phyloP scores from a whole-genome alignment of 306 rosid species.

The Casuarina glauca region DNA sequence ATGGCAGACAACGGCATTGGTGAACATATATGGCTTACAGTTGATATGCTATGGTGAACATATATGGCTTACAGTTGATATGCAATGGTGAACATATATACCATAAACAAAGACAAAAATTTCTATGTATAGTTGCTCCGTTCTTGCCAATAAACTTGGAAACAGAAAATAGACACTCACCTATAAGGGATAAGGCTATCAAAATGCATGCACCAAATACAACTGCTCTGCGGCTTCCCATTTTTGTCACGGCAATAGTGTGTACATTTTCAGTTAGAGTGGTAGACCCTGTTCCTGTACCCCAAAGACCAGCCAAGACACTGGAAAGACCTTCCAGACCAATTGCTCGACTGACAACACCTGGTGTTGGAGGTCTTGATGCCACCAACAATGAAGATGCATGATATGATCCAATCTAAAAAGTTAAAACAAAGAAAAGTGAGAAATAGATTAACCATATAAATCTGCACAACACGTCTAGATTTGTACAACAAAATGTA shows the following conservation, averaged over 20 bases:
- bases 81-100: background rate
- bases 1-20: no score
- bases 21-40: background rate
- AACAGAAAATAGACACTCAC: conserved; percentile 49
- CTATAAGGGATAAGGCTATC: conserved; percentile 84
- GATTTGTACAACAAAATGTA: background rate
- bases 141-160: conserved; percentile 8
- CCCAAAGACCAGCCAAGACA: conserved; percentile 97
- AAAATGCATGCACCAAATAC: conserved; percentile 84
- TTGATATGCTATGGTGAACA: background rate
- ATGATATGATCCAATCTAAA: conserved; percentile 94
- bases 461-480: conserved; percentile 15
- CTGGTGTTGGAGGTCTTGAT: conserved; percentile 95
- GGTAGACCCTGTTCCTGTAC: conserved; percentile 92
- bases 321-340: conserved; percentile 95
- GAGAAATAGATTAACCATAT: conserved; percentile 20
- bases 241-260: conserved; percentile 96
- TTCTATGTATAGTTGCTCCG: conserved; percentile 6
- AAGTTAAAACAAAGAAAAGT: conserved; percentile 41
- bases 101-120: background rate
- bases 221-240: conserved; percentile 99
- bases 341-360: conserved; percentile 93
- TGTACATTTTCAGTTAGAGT: conserved; percentile 95
- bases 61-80: background rate
- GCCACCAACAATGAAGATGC: conserved; percentile 96